A percentile compares a stretch with the other conserved stretches of the same genome.
Conservation (phyloP, 2,329 filamentous ascomycete species). For the Colletotrichum sp. region DNA sequence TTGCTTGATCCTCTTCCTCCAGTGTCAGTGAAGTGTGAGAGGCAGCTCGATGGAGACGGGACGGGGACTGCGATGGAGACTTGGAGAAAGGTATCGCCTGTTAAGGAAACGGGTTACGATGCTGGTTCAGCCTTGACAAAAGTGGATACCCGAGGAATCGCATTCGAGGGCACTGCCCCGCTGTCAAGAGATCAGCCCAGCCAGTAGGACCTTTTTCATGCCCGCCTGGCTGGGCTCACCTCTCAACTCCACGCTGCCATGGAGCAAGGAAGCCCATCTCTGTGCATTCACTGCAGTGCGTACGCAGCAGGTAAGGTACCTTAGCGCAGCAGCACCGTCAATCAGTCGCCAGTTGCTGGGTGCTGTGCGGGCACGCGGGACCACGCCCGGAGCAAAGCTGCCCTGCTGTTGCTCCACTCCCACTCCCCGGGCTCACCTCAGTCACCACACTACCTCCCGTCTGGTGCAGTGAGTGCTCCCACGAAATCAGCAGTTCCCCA, state of each 20-base stretch:
- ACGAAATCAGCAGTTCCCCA: background rate
- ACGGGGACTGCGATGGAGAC: background rate
- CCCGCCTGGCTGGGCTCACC: background rate
- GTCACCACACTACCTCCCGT: background rate
- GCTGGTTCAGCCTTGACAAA: background rate
- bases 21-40: background rate
- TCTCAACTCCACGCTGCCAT: background rate
- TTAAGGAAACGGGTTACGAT: background rate
- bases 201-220: slow-evolving; percentile 8
- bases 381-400: background rate
- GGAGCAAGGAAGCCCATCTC: background rate
- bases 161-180: background rate
- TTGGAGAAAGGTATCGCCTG: background rate
- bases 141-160: background rate
- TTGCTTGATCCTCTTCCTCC: background rate
- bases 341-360: background rate
- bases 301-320: background rate
- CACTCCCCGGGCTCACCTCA: background rate
- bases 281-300: background rate
- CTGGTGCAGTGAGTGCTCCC: background rate
- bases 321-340: background rate
- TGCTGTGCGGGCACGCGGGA: background rate
- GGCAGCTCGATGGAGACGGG: background rate
- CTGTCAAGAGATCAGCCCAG: background rate
- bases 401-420: background rate